Base-by-base conservation (phyloP, 306 rosid genomes). In the Castanea crenata region DNA sequence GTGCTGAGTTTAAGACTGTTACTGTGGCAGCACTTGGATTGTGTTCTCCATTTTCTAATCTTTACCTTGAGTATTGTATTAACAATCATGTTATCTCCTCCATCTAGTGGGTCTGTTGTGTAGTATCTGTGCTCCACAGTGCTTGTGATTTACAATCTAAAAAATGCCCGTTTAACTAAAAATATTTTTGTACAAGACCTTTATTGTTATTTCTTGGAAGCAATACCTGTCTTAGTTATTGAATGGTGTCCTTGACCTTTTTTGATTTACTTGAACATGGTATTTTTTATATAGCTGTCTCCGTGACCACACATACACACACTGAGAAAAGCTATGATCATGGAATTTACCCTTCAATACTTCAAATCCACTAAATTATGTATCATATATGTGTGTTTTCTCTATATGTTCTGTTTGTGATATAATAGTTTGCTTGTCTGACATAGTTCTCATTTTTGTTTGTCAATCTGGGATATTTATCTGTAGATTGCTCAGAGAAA, bases 401-500 rank as follows among this genome's bases (percentile, higher is more conserved):
- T 38, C 29, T 69, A 80, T 16, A 8, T 67, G 23, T 58, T 34
- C 55, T 76, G 23, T 78, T 56, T 69, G 56, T 57, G 69, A 62
- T 55, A 11, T 2, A 63, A 73, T 19, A 3, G 54, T 55, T 61
- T 2, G 8, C 4, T 32, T 71, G 44, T 80, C 75, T 61, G 4
- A 51, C 27, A 32, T 81, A 34, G 18, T 69, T 58, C 59, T 75
- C 14, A 38, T 55, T 8, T 62, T 73, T 81, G 27, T 83, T 61
- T 85, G 81, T 27, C 76, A 38, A 70, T 76, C 51, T 81, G 80
- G 82, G 58, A 80, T 78, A 59, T 80, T 55, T 75, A 76, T 80
- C 64, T 78, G 74, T 86, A 93, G 97, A 91, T 93, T 76, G 96
- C 97, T 5, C 93, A 89, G 84, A 88, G 93, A 85, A 93, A 93